Evolutionary conservation across 1,284 basidiomycete species (phyloP), one percentile per base, ranked within the genome.

Genomic region (Mycosarcoma mackinlayi): DNA sequence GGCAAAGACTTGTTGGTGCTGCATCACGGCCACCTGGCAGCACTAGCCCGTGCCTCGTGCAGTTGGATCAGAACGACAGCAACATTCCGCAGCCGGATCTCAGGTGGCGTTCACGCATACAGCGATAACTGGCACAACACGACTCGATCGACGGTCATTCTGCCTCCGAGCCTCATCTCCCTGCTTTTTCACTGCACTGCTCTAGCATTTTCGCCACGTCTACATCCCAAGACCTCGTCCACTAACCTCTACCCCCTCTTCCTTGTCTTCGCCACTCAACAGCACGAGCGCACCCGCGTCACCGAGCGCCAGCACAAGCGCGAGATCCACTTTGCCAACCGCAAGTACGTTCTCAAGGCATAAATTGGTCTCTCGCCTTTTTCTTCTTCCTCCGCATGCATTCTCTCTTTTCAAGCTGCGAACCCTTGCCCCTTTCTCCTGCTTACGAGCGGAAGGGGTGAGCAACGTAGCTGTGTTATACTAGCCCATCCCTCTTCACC

Each of bases 221-320:
- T 10, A 25, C 27, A 6, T 9, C 30, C 7, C 35, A 33, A n/a
- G n/a, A n/a, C n/a, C n/a, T n/a, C 24, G 8, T 14, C n/a, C 37
- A 45, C 58, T 67, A 54, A 56, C 55, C 42, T 16, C 24, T 28
- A 25, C 5, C n/a, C 30, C 16, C 7, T 16, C 30, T 13, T 13
- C 13, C 24, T 44, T 33, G 37, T 41, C 13, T 35, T 14, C 23
- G 25, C n/a, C 25, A 27, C 21, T 1, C 27, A 19, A 28, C 61
- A 79, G 80, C 71, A 76, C 74, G 80, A 82, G 79, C 63, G 61
- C 54, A 74, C 67, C 46, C 73, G 64, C 41, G 66, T 63, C 53
- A 81, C 80, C 28, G 79, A 81, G 74, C 77, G 80, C 53, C 66
- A 81, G 75, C 76, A 79, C 77, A 82, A 82, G 79, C 70, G 72